These are phyloP conservation scores for Aspergillus intermedius DNA, from an alignment of 2,329 filamentous ascomycete genomes.

Conservation along the genomic window DNA sequence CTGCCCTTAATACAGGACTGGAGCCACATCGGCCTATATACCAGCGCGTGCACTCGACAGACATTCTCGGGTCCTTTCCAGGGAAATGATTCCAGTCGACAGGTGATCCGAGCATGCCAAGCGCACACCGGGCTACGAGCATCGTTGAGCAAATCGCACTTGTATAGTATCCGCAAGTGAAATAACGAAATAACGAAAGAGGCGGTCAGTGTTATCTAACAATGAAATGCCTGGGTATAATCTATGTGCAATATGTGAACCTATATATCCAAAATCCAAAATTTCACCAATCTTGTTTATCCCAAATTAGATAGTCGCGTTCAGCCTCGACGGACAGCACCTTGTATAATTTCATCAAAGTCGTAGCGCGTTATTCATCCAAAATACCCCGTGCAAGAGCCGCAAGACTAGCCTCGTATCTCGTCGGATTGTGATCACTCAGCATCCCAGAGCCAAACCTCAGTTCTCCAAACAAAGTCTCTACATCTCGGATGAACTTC, in stretches of 20 bases:
- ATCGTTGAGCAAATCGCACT: too few species aligned
- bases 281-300: not conserved
- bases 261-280: slow-evolving; percentile 2
- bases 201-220: not conserved
- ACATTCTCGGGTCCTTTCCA: too few species aligned
- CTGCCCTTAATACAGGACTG: not conserved
- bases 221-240: slow-evolving; percentile 1
- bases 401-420: slow-evolving; percentile 64
- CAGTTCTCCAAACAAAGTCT: slow-evolving; percentile 62
- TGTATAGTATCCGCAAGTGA: not conserved
- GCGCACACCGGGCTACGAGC: too few species aligned
- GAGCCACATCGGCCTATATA: not conserved
- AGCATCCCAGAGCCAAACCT: slow-evolving; percentile 68
- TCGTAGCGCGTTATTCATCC: slow-evolving; percentile 28
- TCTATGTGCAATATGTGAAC: slow-evolving; percentile 1
- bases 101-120: too few species aligned
- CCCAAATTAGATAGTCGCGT: too few species aligned
- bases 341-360: not conserved
- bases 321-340: not conserved
- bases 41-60: too few species aligned
- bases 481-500: slow-evolving; percentile 65
- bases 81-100: too few species aligned
- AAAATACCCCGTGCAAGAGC: slow-evolving; percentile 47
- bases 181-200: not conserved
- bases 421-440: slow-evolving; percentile 66